These are phyloP conservation scores for Coniella lustricola DNA, from an alignment of 2,329 filamentous ascomycete species.

Conservation along the genomic window DNA sequence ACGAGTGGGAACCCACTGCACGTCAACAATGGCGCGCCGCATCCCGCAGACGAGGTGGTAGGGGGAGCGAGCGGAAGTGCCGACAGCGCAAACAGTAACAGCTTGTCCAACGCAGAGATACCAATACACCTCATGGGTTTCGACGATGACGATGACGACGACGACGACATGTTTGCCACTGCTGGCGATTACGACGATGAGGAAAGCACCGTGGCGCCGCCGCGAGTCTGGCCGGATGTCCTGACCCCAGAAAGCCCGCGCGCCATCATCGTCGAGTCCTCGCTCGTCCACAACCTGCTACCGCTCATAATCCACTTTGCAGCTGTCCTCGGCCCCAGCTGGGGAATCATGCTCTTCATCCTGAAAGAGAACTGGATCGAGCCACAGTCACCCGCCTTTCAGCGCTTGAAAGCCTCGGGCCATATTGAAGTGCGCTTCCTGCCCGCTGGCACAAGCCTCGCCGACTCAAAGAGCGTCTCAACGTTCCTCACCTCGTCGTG, in stretches of 20 bases:
- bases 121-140: too few relatives aligned
- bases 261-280: constrained; percentile 14
- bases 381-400: constrained; percentile 25
- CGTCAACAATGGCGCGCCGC: background rate
- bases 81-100: background rate
- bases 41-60: background rate
- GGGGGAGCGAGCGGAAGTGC: background rate
- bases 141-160: too few relatives aligned
- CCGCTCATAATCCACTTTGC: constrained; percentile 22
- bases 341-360: constrained; percentile 36
- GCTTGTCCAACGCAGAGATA: too few relatives aligned
- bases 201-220: background rate
- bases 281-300: constrained; percentile 22
- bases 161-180: too few relatives aligned
- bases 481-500: constrained; percentile 25
- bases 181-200: background rate
- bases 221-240: background rate
- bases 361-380: constrained; percentile 21
- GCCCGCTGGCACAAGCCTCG: constrained; percentile 25
- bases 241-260: constrained; percentile 6
- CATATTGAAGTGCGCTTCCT: constrained; percentile 29
- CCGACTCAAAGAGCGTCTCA: constrained; percentile 25
- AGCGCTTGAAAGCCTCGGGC: constrained; percentile 25
- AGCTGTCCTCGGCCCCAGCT: constrained; percentile 28
- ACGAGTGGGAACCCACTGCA: background rate